Evolutionary conservation across 768 basidiomycete species (phyloP).

Genomic region (Amyloporia xantha): DNA sequence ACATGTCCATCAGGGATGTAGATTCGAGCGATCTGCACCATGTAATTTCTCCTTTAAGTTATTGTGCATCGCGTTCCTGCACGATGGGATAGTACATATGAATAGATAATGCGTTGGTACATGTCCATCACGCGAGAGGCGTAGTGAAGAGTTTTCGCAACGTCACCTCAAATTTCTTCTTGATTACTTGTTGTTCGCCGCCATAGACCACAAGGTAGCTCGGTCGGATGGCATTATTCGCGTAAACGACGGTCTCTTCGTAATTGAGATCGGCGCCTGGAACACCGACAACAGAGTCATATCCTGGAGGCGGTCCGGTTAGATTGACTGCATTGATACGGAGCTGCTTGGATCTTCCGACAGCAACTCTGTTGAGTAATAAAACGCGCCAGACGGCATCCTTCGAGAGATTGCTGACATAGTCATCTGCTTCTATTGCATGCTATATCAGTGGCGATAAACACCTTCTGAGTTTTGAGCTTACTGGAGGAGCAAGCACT

Average conservation of each 20-base stretch:
- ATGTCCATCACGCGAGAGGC: background rate
- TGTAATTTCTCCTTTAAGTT: too few species aligned
- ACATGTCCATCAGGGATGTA: background rate
- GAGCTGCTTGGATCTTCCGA: constrained; percentile 37
- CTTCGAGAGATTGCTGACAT: constrained; percentile 37
- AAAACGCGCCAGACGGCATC: constrained; percentile 41
- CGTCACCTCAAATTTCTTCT: background rate
- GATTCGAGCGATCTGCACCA: background rate
- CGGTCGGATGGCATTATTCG: constrained; percentile 61
- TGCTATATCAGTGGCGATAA: background rate
- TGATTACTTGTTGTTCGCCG: background rate
- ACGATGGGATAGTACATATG: too few species aligned
- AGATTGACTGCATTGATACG: constrained; percentile 42
- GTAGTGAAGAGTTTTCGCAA: background rate
- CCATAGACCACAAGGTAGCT: constrained; percentile 63
- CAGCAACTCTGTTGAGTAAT: constrained; percentile 55
- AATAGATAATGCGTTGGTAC: too few species aligned
- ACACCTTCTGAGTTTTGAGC: too few species aligned
- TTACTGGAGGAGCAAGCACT: constrained; percentile 61
- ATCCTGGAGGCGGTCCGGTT: constrained; percentile 46
- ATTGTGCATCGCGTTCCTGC: too few species aligned
- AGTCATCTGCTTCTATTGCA: constrained; percentile 61
- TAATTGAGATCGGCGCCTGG: constrained; percentile 64
- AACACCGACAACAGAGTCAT: constrained; percentile 57
- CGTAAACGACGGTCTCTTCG: constrained; percentile 50